Evolutionary conservation across 2,329 filamentous ascomycete genomes (phyloP).

Genomic region (Claviceps humidiphila): DNA sequence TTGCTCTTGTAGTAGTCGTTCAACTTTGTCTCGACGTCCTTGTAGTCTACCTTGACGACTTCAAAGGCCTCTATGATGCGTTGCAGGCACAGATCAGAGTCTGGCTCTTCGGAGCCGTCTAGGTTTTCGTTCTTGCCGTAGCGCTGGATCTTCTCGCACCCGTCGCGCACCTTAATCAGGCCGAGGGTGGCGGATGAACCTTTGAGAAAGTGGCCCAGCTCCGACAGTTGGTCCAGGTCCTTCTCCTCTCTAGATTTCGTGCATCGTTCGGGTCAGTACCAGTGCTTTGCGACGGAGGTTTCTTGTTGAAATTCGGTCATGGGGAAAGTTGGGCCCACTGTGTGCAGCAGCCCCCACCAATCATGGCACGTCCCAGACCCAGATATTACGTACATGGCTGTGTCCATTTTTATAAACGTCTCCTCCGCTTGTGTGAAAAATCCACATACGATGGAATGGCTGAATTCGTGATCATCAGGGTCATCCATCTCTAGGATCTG

Average conservation of each 20-base stretch:
- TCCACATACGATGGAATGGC: constrained; percentile 71
- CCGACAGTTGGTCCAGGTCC: constrained; percentile 63
- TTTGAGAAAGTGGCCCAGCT: constrained; percentile 90
- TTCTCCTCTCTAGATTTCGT: constrained; percentile 40
- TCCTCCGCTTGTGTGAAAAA: constrained; percentile 86
- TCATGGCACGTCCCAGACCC: too few relatives aligned
- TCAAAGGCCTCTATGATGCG: constrained; percentile 58
- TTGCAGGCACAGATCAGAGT: constrained; percentile 54
- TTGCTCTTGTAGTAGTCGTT: constrained; percentile 45
- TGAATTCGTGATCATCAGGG: constrained; percentile 75
- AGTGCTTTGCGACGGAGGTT: background rate
- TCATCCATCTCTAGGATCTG: constrained; percentile 99
- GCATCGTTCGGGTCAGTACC: background rate
- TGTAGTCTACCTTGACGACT: constrained; percentile 63
- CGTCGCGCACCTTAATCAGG: constrained; percentile 78
- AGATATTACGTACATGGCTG: constrained; percentile 59
- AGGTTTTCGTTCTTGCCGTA: constrained; percentile 74
- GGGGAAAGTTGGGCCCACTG: too few relatives aligned
- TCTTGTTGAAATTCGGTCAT: too few relatives aligned
- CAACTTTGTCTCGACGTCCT: constrained; percentile 57
- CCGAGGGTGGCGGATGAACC: constrained; percentile 92
- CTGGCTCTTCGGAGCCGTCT: constrained; percentile 52
- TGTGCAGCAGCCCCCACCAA: too few relatives aligned
- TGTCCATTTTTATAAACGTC: constrained; percentile 78
- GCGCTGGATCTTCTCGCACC: constrained; percentile 93